Evolutionary conservation across 805 yeast species (phyloP), one percentile per base, ranked within the genome.

Genomic region (Candida ficus): DNA sequence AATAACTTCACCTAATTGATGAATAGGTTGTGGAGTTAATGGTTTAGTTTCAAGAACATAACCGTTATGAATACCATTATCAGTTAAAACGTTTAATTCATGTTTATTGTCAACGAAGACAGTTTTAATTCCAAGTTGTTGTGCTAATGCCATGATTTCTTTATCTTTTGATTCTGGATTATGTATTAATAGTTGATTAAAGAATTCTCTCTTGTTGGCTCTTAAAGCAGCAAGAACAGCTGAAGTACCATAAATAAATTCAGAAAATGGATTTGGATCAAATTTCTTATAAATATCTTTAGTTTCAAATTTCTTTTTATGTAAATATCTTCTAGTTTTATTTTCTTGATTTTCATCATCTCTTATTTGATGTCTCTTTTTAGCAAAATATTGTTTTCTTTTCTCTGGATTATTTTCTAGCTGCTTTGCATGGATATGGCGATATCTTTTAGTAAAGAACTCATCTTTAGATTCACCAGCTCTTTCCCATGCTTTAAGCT

Each of bases 51-150:
- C 87, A 37, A 86, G 55, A 1, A 84, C 91, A 21, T 78, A 70
- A 14, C 91, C 91, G 59, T 89, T 88, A 62, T 88, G 95, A 11
- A 84, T 86, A 7, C 80, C 90, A 50, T 79, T 75, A 22, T 73
- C 67, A 19, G 88, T 71, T 50, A 85, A 57, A 7, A 66, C 56
- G 51, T 84, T 81, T 49, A 88, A 60, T 23, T 75, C 79, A 47
- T 75, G 76, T 47, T 61, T 46, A 3, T 47, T 39, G 3, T 45
- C 47, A 7, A 43, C 57, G 3, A 37, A 20, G 0, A 37, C 46
- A 1, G 43, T 47, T 20, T 46, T 48, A 11, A 54, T 35, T 4
- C 48, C 49, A 8, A 39, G 43, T 21, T 67, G 62, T 30, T 67
- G 60, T 3, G 84, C 83, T 28, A 76, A 54, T 16, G 53, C 51